Conservation (phyloP, 352 stramenopile genomes). For the Pythium phragmitis region DNA sequence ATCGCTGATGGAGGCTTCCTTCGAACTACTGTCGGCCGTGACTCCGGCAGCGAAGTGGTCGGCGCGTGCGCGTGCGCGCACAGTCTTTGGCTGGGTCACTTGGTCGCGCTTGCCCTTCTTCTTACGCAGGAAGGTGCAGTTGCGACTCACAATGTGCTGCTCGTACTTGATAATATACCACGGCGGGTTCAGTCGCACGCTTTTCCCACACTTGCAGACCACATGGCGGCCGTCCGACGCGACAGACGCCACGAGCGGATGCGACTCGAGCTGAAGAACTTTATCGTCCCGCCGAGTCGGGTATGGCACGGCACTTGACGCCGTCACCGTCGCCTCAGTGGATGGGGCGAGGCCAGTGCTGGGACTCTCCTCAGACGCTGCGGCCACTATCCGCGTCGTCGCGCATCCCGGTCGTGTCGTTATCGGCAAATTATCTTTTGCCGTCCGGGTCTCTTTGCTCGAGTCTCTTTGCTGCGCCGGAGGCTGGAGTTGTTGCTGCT, state of each 20-base stretch:
- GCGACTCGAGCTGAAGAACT: constrained; percentile 46
- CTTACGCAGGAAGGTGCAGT: constrained; percentile 67
- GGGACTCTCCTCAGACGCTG: neutral
- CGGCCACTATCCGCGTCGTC: no score
- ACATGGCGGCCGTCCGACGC: constrained; percentile 53
- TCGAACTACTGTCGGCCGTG: neutral
- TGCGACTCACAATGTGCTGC: constrained; percentile 81
- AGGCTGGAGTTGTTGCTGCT: neutral
- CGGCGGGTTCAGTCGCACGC: constrained; percentile 69
- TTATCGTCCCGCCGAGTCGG: constrained; percentile 67
- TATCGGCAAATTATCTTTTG: no score
- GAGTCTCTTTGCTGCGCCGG: neutral
- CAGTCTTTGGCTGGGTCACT: constrained; percentile 16
- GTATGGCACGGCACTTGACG: constrained; percentile 23
- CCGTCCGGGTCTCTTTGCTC: neutral
- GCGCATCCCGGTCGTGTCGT: no score
- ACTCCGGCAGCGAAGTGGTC: no score
- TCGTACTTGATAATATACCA: constrained; percentile 89
- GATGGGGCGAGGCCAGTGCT: neutral
- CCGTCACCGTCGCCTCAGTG: no score
- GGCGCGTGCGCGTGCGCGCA: neutral
- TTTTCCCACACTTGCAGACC: constrained; percentile 66
- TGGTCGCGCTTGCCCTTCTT: constrained; percentile 19
- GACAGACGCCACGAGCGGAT: constrained; percentile 55
- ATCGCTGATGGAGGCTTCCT: neutral